Evolutionary conservation across 2,329 filamentous ascomycete genomes (phyloP).

Genomic region (Fusarium pseudonygamai): DNA sequence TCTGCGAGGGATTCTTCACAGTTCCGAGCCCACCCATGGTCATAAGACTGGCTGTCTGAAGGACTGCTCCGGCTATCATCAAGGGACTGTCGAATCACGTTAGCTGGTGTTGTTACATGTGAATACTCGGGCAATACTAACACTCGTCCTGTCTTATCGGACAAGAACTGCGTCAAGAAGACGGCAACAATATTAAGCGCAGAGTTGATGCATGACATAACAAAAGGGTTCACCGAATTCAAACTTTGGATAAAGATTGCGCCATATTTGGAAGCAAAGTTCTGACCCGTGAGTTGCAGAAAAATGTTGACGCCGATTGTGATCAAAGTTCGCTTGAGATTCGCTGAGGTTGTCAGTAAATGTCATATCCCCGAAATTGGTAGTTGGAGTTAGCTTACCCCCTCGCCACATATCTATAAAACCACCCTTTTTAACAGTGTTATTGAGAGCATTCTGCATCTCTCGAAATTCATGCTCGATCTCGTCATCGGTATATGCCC

Average conservation of each 20-base stretch:
- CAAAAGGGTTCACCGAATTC: constrained; percentile 43
- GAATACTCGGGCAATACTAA: neutral
- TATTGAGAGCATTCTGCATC: constrained; percentile 6
- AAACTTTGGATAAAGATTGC: constrained; percentile 44
- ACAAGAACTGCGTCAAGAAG: constrained; percentile 7
- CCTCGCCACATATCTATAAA: constrained; percentile 2
- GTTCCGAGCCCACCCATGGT: constrained; percentile 51
- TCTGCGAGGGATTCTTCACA: constrained; percentile 11
- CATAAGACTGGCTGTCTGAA: constrained; percentile 46
- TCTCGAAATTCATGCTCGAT: constrained; percentile 32
- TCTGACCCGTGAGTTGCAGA: constrained; percentile 44
- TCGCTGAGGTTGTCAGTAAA: neutral
- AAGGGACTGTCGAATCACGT: constrained; percentile 22
- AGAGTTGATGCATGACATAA: constrained; percentile 36
- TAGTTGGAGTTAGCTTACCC: neutral
- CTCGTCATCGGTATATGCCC: constrained; percentile 37
- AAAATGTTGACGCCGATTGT: constrained; percentile 45
- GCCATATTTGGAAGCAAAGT: constrained; percentile 45
- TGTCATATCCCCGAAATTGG: neutral
- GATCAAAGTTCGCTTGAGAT: constrained; percentile 41
- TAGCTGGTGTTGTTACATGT: neutral
- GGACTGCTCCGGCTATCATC: constrained; percentile 40
- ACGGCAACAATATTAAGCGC: constrained; percentile 27
- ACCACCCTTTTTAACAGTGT: neutral
- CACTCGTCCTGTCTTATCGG: constrained; percentile 3